Conservation (phyloP, 768 basidiomycete genomes). For the Chalciporus sphaerocephalus region DNA sequence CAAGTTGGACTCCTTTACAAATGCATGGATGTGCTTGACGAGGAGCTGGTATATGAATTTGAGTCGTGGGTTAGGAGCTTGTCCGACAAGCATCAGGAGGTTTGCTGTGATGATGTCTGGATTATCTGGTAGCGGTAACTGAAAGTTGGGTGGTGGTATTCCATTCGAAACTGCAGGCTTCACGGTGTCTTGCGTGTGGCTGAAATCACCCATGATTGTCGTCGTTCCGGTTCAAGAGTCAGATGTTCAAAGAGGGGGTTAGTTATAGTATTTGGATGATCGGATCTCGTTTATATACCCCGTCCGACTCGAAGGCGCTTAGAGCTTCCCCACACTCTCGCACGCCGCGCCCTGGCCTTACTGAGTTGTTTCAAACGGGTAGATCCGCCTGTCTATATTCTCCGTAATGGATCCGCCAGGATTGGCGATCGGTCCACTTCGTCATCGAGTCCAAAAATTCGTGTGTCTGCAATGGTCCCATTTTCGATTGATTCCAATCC, state of each 20-base stretch:
- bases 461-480: too few relatives aligned
- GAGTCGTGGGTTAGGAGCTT: slow-evolving; percentile 37
- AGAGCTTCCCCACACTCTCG: neutral
- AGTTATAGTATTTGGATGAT: too few relatives aligned
- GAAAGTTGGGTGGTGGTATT: slow-evolving; percentile 33
- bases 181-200: slow-evolving; percentile 7
- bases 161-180: slow-evolving; percentile 38
- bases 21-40: slow-evolving; percentile 68
- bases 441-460: too few relatives aligned
- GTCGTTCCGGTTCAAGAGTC: neutral
- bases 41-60: slow-evolving; percentile 49
- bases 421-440: too few relatives aligned
- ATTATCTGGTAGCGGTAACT: slow-evolving; percentile 45
- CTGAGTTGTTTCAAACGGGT: too few relatives aligned
- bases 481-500: too few relatives aligned
- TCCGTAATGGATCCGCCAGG: too few relatives aligned
- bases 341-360: too few relatives aligned
- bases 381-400: too few relatives aligned
- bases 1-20: slow-evolving; percentile 67
- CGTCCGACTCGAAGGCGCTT: too few relatives aligned
- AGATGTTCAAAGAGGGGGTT: too few relatives aligned
- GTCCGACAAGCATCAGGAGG: slow-evolving; percentile 36
- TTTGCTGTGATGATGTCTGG: slow-evolving; percentile 50
- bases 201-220: slow-evolving; percentile 13
- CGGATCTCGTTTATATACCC: too few relatives aligned